These are phyloP conservation scores for Ramalina intermedia DNA, from an alignment of 495 filamentous ascomycete genomes.

Conservation along the genomic window DNA sequence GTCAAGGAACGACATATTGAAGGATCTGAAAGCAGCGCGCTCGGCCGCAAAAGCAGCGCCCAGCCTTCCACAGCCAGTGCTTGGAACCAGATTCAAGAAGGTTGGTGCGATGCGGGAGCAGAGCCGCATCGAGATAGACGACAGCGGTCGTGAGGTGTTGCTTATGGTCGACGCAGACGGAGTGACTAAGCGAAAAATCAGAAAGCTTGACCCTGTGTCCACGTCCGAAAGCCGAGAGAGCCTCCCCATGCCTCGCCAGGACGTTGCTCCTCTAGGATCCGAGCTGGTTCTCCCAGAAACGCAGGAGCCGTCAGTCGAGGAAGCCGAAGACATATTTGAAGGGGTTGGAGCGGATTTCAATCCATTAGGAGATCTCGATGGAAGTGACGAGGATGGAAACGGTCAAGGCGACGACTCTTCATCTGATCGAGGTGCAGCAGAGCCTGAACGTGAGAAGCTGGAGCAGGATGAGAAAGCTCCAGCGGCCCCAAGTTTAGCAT, in stretches of 20 bases:
- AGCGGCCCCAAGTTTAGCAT: not conserved
- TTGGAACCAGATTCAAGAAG: slow-evolving; percentile 73
- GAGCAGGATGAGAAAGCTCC: slow-evolving; percentile 12
- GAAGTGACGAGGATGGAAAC: slow-evolving; percentile 30
- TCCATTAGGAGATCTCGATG: slow-evolving; percentile 59
- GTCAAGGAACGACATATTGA: slow-evolving; percentile 70
- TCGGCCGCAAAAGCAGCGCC: slow-evolving; percentile 41
- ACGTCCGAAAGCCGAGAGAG: slow-evolving; percentile 22
- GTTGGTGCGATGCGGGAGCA: slow-evolving; percentile 49
- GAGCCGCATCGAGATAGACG: slow-evolving; percentile 61
- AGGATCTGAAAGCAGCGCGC: slow-evolving; percentile 63
- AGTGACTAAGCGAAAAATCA: slow-evolving; percentile 71
- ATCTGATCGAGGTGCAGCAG: not conserved
- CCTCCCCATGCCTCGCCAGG: slow-evolving; percentile 51
- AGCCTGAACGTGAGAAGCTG: slow-evolving; percentile 20
- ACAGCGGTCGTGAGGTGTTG: slow-evolving; percentile 65
- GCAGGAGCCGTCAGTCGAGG: slow-evolving; percentile 16
- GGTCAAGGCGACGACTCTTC: slow-evolving; percentile 35
- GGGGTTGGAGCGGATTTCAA: slow-evolving; percentile 79
- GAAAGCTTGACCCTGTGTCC: slow-evolving; percentile 32
- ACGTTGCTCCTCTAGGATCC: slow-evolving; percentile 58
- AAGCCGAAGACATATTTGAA: slow-evolving; percentile 68
- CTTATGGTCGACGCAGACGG: slow-evolving; percentile 79
- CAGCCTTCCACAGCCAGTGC: slow-evolving; percentile 31
- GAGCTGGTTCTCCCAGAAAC: slow-evolving; percentile 50